Evolutionary conservation across 2,329 filamentous ascomycete species (phyloP).

Genomic region (Fusarium sp.): DNA sequence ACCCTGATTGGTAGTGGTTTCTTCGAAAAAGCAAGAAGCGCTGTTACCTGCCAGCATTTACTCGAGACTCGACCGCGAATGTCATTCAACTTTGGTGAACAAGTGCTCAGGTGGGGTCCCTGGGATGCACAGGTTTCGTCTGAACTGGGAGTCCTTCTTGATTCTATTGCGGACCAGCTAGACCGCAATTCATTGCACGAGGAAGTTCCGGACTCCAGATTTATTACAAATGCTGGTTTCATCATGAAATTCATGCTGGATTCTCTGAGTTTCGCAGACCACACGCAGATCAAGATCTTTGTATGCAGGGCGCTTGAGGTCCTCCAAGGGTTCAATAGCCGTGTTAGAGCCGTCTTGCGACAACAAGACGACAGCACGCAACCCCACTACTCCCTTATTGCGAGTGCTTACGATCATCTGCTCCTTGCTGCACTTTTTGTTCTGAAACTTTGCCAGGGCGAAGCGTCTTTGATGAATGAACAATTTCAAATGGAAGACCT

Average conservation of each 20-base stretch:
- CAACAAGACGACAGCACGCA: slow-evolving; percentile 1
- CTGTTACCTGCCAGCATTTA: slow-evolving; percentile 47
- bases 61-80: slow-evolving; percentile 49
- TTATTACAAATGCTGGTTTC: slow-evolving; percentile 55
- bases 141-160: slow-evolving; percentile 71
- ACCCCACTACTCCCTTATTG: slow-evolving; percentile 21
- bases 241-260: slow-evolving; percentile 61
- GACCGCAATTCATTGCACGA: slow-evolving; percentile 26
- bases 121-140: slow-evolving; percentile 71
- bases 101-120: slow-evolving; percentile 63
- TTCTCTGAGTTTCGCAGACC: slow-evolving; percentile 55
- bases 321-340: slow-evolving; percentile 55
- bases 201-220: slow-evolving; percentile 21
- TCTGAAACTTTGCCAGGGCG: slow-evolving; percentile 59
- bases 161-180: slow-evolving; percentile 66
- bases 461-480: slow-evolving; percentile 49
- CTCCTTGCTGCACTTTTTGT: slow-evolving; percentile 52
- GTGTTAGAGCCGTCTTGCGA: slow-evolving; percentile 38
- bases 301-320: slow-evolving; percentile 58
- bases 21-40: slow-evolving; percentile 55
- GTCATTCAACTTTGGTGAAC: slow-evolving; percentile 61
- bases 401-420: slow-evolving; percentile 48
- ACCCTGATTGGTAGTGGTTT: slow-evolving; percentile 69
- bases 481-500: slow-evolving; percentile 62
- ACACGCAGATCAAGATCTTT: slow-evolving; percentile 56